Evolutionary conservation across 345 rosid genomes (phyloP).

Genomic region (Reutealis trisperma): DNA sequence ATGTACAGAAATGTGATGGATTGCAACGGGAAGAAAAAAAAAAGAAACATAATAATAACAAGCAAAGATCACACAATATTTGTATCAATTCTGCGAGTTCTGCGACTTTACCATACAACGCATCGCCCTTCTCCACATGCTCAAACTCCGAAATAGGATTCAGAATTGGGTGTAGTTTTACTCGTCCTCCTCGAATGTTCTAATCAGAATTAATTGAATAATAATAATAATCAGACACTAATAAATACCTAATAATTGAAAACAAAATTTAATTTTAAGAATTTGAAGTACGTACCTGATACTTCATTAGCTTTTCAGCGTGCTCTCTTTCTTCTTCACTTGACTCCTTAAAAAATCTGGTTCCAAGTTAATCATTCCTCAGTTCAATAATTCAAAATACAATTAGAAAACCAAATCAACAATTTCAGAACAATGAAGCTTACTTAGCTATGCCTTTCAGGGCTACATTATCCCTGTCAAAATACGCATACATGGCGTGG

Average conservation of each 20-base stretch:
- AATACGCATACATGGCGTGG: slow-evolving; percentile 83
- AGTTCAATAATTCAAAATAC: background rate
- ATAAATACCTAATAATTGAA: background rate
- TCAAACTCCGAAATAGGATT: slow-evolving; percentile 67
- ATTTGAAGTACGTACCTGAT: slow-evolving; percentile 47
- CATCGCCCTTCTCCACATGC: slow-evolving; percentile 92
- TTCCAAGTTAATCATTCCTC: slow-evolving; percentile 9
- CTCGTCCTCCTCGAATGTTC: slow-evolving; percentile 85
- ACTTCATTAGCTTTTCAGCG: slow-evolving; percentile 78
- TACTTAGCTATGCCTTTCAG: slow-evolving; percentile 84
- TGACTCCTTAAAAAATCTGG: slow-evolving; percentile 83
- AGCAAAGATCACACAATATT: background rate
- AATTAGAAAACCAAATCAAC: background rate
- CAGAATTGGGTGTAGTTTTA: slow-evolving; percentile 60
- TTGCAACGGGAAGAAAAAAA: no score
- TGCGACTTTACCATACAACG: slow-evolving; percentile 59
- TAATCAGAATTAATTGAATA: slow-evolving; percentile 21
- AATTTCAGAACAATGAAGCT: slow-evolving; percentile 10
- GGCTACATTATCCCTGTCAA: slow-evolving; percentile 82
- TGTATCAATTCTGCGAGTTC: no score
- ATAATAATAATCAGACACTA: background rate
- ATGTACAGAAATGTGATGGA: no score
- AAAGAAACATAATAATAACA: no score
- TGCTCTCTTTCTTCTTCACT: slow-evolving; percentile 89
- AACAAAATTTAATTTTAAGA: background rate